Evolutionary conservation across 139 green algal species (phyloP).

Genomic region (Chlorokybus atmophyticus): DNA sequence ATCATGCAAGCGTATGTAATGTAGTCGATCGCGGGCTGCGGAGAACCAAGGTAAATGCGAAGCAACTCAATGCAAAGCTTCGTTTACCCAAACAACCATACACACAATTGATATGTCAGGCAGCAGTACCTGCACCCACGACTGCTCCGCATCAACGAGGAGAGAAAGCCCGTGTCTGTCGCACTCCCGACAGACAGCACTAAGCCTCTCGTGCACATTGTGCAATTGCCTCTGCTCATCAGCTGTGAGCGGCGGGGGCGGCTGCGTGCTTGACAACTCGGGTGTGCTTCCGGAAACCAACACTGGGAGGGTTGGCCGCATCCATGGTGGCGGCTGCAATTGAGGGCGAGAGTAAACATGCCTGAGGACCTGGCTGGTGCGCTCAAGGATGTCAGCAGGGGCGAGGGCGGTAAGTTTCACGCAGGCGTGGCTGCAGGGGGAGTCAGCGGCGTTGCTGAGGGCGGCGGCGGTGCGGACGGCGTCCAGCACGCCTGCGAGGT

Average conservation of each 20-base stretch:
- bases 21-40: conserved; percentile 24
- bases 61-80: too few species aligned
- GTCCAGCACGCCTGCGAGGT: conserved; percentile 10
- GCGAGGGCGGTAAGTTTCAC: too few species aligned
- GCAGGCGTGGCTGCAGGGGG: neutral
- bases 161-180: conserved; percentile 6
- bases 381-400: too few species aligned
- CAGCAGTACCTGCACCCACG: too few species aligned
- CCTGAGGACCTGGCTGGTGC: too few species aligned
- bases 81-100: too few species aligned
- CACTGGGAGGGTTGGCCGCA: conserved; percentile 16
- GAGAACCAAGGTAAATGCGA: too few species aligned
- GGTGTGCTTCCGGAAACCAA: conserved; percentile 1
- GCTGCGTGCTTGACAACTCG: neutral
- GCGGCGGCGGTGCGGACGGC: conserved; percentile 6
- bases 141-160: conserved; percentile 21
- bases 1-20: conserved; percentile 5
- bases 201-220: neutral
- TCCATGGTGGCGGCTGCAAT: conserved; percentile 14
- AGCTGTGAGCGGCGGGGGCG: conserved; percentile 4
- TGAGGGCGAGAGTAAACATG: too few species aligned
- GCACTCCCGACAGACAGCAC: conserved; percentile 14
- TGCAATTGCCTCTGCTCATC: conserved; percentile 13
- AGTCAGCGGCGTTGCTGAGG: conserved; percentile 3
- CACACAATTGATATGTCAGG: too few species aligned